Percentiles rank a stretch among this genome's conserved stretches.
Conservation (phyloP, 83 land plant species). For the Thuja plicata region DNA sequence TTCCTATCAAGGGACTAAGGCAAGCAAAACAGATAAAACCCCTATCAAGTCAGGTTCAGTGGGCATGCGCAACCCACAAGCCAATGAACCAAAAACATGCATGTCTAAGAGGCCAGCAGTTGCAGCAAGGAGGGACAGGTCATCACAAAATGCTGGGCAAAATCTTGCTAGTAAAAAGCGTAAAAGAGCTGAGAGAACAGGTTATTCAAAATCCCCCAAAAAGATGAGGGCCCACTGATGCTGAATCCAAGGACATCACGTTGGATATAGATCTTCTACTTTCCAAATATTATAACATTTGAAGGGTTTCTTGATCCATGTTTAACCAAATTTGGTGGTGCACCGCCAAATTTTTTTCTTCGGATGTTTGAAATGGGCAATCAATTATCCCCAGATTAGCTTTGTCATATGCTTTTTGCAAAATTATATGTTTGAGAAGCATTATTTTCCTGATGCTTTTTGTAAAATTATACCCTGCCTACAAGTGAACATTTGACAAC, state of each 20-base stretch:
- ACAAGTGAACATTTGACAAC: background rate
- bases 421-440: background rate
- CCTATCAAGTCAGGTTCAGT: background rate
- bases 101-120: conserved; percentile 54
- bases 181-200: background rate
- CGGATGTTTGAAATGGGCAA: background rate
- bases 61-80: background rate
- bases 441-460: background rate
- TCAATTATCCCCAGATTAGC: background rate
- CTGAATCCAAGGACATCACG: background rate
- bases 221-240: background rate
- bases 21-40: conserved; percentile 45
- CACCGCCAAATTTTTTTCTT: background rate
- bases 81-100: conserved; percentile 14
- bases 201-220: conserved; percentile 9
- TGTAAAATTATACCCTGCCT: background rate
- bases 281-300: background rate
- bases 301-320: background rate
- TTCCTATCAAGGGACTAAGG: conserved; percentile 66
- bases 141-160: background rate
- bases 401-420: background rate
- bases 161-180: background rate
- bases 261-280: background rate
- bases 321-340: background rate
- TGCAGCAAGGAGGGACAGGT: conserved; percentile 53